phyloP scores from a whole-genome alignment of 164 flowering plant species.

The Hamamelis virginiana region DNA sequence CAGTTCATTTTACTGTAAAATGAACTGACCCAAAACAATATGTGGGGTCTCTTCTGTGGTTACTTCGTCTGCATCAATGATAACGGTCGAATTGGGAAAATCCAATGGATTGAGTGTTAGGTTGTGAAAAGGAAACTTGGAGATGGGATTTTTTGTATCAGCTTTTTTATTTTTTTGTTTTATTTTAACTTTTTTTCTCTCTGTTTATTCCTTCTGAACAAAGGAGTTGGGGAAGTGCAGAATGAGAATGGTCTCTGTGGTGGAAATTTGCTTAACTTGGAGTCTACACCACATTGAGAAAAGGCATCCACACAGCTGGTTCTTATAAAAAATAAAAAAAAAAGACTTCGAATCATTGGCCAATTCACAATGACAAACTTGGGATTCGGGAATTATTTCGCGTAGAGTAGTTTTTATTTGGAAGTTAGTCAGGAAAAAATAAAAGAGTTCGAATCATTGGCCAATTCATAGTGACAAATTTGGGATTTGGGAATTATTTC shows the following conservation, averaged over 20 bases:
- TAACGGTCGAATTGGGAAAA: conserved; percentile 33
- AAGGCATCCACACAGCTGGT: not conserved
- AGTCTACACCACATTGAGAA: conserved; percentile 28
- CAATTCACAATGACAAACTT: too few relatives aligned
- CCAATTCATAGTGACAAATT: too few relatives aligned
- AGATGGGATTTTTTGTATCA: conserved; percentile 15
- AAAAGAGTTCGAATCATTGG: too few relatives aligned
- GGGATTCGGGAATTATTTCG: too few relatives aligned
- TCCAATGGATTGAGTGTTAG: conserved; percentile 33
- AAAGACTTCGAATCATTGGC: too few relatives aligned
- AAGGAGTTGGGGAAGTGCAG: conserved; percentile 11
- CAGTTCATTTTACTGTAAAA: too few relatives aligned
- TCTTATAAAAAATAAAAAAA: too few relatives aligned
- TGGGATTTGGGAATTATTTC: too few relatives aligned
- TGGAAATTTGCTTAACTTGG: conserved; percentile 43
- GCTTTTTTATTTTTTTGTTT: not conserved
- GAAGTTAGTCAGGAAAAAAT: too few relatives aligned
- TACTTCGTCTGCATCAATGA: conserved; percentile 27
- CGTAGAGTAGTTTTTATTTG: too few relatives aligned
- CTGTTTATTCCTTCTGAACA: conserved; percentile 14
- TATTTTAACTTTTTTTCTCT: not conserved
- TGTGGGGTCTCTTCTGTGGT: conserved; percentile 12
- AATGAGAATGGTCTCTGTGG: not conserved
- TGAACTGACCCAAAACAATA: conserved; percentile 2
- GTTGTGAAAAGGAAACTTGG: conserved; percentile 24